Evolutionary conservation across 805 yeast species (phyloP).

Genomic region (Ogataea pini): DNA sequence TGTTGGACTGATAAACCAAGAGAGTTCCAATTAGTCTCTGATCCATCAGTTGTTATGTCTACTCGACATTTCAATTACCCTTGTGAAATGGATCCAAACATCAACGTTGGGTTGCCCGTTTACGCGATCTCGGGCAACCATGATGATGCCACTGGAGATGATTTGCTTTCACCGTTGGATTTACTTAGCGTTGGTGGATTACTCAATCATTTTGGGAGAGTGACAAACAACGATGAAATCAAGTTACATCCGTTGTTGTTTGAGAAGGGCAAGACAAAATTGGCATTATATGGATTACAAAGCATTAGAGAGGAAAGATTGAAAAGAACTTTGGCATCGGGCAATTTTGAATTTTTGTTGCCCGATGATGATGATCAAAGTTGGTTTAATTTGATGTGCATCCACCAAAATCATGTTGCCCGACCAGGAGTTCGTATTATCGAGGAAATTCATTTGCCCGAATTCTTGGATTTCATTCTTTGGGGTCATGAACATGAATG

Average conservation of each 20-base stretch:
- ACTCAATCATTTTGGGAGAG: conserved; percentile 87
- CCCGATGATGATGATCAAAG: conserved; percentile 53
- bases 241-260: conserved; percentile 74
- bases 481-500: conserved; percentile 99
- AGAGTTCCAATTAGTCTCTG: conserved; percentile 79
- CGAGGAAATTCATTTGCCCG: conserved; percentile 83
- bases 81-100: conserved; percentile 87
- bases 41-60: conserved; percentile 64
- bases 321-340: conserved; percentile 77
- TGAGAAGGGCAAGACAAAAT: conserved; percentile 76
- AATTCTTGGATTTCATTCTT: conserved; percentile 74
- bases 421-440: conserved; percentile 79
- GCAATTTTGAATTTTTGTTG: conserved; percentile 73
- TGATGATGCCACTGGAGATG: conserved; percentile 92
- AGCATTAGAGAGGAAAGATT: conserved; percentile 88
- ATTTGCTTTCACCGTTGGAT: conserved; percentile 82
- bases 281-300: conserved; percentile 88
- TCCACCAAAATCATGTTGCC: conserved; percentile 88
- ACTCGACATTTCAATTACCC: conserved; percentile 64
- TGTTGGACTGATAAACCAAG: conserved; percentile 89
- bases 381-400: conserved; percentile 84
- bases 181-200: conserved; percentile 77
- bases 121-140: conserved; percentile 95
- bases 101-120: conserved; percentile 85
- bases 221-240: conserved; percentile 72